These are phyloP conservation scores for Tephrocybe rancida DNA, from an alignment of 768 basidiomycete genomes.

Conservation along the genomic window DNA sequence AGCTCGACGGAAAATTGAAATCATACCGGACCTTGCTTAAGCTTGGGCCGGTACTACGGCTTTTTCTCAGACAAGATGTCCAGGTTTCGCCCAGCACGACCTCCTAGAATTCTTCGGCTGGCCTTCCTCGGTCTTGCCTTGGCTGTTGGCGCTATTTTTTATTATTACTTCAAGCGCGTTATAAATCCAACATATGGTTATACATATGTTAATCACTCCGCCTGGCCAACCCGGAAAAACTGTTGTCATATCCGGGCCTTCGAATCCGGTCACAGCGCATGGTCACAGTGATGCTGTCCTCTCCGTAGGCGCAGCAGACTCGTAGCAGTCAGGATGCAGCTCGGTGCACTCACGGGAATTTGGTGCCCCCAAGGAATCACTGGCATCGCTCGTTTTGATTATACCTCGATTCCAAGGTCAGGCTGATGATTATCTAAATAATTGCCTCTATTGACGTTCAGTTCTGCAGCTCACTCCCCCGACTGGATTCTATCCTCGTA, in stretches of 20 bases:
- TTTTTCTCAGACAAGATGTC: too few relatives aligned
- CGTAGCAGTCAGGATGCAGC: background rate
- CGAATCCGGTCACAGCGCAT: background rate
- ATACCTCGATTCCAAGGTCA: conserved; percentile 14
- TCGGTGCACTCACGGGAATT: background rate
- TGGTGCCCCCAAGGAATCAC: conserved; percentile 1
- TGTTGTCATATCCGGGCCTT: background rate
- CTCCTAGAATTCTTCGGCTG: background rate
- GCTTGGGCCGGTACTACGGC: too few relatives aligned
- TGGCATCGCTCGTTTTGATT: conserved; percentile 16
- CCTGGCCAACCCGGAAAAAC: background rate
- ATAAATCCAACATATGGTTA: background rate
- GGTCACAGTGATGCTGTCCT: too few relatives aligned
- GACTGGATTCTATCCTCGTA: conserved; percentile 4
- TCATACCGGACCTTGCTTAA: too few relatives aligned
- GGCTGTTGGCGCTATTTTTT: conserved; percentile 9
- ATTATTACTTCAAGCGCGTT: background rate
- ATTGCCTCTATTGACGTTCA: background rate
- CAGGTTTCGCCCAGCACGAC: background rate
- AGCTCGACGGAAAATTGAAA: too few relatives aligned
- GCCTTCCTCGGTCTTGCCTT: background rate
- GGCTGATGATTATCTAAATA: background rate
- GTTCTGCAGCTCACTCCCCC: background rate
- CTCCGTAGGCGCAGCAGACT: too few relatives aligned
- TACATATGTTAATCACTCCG: background rate